These are phyloP conservation scores for Colletotrichum sidae DNA, from an alignment of 2,329 filamentous ascomycete species.

Conservation along the genomic window DNA sequence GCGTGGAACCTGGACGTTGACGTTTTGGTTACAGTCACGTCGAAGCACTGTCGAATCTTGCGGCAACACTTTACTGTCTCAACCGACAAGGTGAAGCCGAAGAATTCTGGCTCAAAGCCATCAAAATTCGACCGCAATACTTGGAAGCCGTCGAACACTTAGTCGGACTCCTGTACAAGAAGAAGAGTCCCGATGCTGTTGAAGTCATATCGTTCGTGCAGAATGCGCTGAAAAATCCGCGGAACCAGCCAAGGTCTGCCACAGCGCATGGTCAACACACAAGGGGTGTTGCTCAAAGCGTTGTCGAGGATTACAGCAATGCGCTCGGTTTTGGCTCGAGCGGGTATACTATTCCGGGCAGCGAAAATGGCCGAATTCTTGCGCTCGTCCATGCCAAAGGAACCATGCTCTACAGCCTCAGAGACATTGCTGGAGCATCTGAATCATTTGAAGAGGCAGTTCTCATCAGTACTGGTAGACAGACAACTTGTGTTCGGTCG, in stretches of 20 bases:
- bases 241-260: conserved; percentile 45
- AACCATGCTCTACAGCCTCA: conserved; percentile 95
- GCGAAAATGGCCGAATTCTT: conserved; percentile 91
- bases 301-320: too few relatives aligned
- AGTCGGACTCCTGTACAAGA: conserved; percentile 86
- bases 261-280: too few relatives aligned
- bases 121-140: conserved; percentile 85
- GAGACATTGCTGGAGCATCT: conserved; percentile 83
- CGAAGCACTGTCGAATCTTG: conserved; percentile 93
- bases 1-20: neutral
- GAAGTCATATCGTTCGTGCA: conserved; percentile 90
- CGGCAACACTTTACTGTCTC: conserved; percentile 87
- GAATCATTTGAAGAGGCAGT: conserved; percentile 95
- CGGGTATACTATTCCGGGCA: conserved; percentile 85
- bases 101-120: conserved; percentile 85
- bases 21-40: conserved; percentile 72
- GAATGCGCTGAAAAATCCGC: conserved; percentile 64
- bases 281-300: too few relatives aligned
- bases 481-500: conserved; percentile 76
- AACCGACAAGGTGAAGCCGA: conserved; percentile 87
- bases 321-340: conserved; percentile 64
- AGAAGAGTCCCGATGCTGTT: conserved; percentile 86
- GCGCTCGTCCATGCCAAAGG: conserved; percentile 97
- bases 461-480: conserved; percentile 83
- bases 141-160: conserved; percentile 97